Base-by-base conservation (phyloP, 495 filamentous ascomycete species). In the Haplographium delicatum region DNA sequence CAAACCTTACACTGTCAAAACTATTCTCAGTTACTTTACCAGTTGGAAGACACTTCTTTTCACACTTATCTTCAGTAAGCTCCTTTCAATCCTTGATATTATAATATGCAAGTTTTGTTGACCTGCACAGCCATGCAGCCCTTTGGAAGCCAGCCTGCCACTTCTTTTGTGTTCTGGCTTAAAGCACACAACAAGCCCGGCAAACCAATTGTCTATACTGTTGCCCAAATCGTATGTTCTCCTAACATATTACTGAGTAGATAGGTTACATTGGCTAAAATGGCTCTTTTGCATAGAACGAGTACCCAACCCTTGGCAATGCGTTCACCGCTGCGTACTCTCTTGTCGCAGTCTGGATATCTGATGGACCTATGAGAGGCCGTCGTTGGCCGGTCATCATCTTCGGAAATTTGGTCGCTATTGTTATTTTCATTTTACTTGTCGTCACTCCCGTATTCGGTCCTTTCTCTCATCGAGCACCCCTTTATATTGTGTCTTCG, bases 341-440 rank as follows among this genome's bases (percentile, higher is more conserved):
- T 20, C 52, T 55, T 35, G 25, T 55, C 26, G 44, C 44, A 2
- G 52, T 55, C 44, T 55, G 52, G 52, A 55, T 55, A 28, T 49
- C 44, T 19, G 52, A 55, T 44, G 52, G 52, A n/a, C 52, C 52
- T n/a, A 16, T 55, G 11, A 31, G 44, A 44, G 44, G 50, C 18
- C 55, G 53, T 23, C 57, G 56, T 19, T 60, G 53, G 57, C 60
- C 60, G 2, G 26, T 27, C 15, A 48, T 60, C 20, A 60, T 62
- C 37, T 60, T 62, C 42, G 57, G 51, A 27, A 61, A 53, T 20
- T 30, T 61, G 9, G 51, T 58, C 5, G 59, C 56, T 9, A 50
- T 62, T 16, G 46, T 59, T 11, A 46, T 57, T n/a, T 59, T 57
- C 11, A 44, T 56, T 13, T 49, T 62, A 22, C 59, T 62, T 2